Evolutionary conservation across 345 rosid genomes (phyloP), one percentile per base, ranked within the genome.

Genomic region (Litchi chinensis): DNA sequence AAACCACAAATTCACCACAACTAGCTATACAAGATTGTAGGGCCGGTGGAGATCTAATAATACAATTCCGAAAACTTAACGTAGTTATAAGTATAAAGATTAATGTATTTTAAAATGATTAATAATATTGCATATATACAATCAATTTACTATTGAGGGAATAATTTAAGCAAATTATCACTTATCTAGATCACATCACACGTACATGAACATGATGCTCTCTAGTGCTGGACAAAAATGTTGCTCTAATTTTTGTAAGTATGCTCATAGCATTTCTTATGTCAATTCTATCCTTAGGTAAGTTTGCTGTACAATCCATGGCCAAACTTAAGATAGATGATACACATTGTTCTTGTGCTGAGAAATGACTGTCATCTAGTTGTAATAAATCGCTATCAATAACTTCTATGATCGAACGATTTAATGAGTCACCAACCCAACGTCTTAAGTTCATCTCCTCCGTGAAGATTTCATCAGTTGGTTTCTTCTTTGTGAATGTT

Each of bases 381-480:
- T 22, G 48, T 11, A 78, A 5, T 24, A 71, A n/a, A n/a, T 32
- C 10, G 32, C 12, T 70, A 78, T 78, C 76, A 0, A 11, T 18
- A 26, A 78, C 37, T 24, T 50, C 64, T 7, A 37, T 64, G 0
- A 62, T 9, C 32, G 68, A 43, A 11, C 13, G 46, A 8, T 16
- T 22, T 15, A 79, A 21, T 22, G 71, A 79, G 40, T 78, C 54
- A 71, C 54, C 26, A 24, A 78, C 81, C 77, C 81, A 60, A 2
- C 7, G 0, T 5, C 11, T 79, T 19, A 78, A 48, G 63, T 5
- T 77, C 50, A 24, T 24, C 6, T 59, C 80, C 18, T 32, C 80
- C 0, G 18, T 46, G 28, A 60, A 70, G n/a, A 18, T 52, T 21
- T 78, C 71, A 13, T 78, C 54, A 3, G 76, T 78, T 0, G 76